Evolutionary conservation across 306 rosid genomes (phyloP), one percentile per base, ranked within the genome.

Genomic region (Hippophae rhamnoides): DNA sequence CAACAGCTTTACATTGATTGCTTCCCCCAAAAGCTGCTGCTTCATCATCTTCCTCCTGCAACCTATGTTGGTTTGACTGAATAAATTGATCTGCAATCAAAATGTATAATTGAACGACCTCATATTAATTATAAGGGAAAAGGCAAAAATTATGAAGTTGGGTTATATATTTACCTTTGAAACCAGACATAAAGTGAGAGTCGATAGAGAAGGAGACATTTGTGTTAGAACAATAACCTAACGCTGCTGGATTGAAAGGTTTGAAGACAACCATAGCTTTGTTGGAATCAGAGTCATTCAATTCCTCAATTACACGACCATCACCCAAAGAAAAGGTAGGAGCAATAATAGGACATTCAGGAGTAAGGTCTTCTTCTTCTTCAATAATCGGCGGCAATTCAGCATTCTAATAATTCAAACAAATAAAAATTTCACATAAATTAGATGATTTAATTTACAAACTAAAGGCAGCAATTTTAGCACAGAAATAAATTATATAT

Each of bases 261-360:
- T 74, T 85, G 79, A 87, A 87, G 25, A 81, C 77, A 38, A 90
- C 86, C 62, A 87, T 75, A 56, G 98, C 96, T 52, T 78, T 90
- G 54, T 38, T 63, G 3, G n/a, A n/a, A 43, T 23, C 62, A 31
- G 58, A 26, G 25, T 47, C 63, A 4, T 31, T 31, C 67, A 66
- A 56, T 66, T 66, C 76, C 70, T 59, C 76, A 9, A 59, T 63
- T 31, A 50, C 41, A 6, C 56, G 13, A 54, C 62, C 62, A 2
- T 5, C 62, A 41, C 38, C 13, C 26, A 41, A 45, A 8, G 48
- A 38, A 12, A 40, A 52, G 6, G 14, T n/a, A 57, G 66, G 53
- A 48, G 41, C 7, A 23, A 25, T 6, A 9, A 3, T 41, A 9
- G 40, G n/a, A 7, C 53, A n/a, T 18, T 59, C 72, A 8, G 58